Base-by-base conservation (phyloP, 768 basidiomycete genomes). In the Hypsizygus marmoreus region DNA sequence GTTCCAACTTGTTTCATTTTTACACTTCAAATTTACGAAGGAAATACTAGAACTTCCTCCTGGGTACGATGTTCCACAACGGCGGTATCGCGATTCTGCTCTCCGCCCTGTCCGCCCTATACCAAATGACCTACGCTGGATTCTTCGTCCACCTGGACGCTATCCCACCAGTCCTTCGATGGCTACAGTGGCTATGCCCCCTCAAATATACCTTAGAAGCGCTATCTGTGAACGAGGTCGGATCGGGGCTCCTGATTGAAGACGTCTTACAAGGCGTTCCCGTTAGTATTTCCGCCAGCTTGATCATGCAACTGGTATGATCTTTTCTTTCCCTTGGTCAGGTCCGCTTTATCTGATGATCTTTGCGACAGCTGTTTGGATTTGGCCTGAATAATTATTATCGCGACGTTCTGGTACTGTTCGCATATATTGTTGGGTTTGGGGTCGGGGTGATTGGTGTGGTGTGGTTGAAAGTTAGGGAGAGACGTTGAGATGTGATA, bases 181-280 rank as follows among this genome's bases (percentile, higher is more conserved):
- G 95, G 95, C 72, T 97, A 42, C 87, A 95, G 59, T 97, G 91
- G 86, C 56, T 95, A 46, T 88, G 87, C 43, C 88, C 90, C 29
- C 75, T 93, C 36, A 92, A 92, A 64, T 91, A 82, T 61, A 73
- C 76, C 19, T 72, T 91, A n/a, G 90, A 92, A 60, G 95, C 95
- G 4, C 72, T 97, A 12, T 75, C 86, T 10, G 88, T 97, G 28
- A 98, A 98, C 59, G 95, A 97, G 62, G 91, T 98, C 12, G 82
- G 82, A 29, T 86, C 89, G 4, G 95, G 94, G 2, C 70, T 97
- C 25, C 80, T 84, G 81, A 97, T 97, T 23, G 49, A 79, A 47
- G 92, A 94, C 66, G 74, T 72, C 4, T 64, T 95, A 17, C 75
- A 82, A 51, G 93, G 93, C 31, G 93, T 95, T 10, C 88, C 88